A percentile compares a stretch with the other conserved stretches of the same genome.
phyloP scores from a whole-genome alignment of 495 filamentous ascomycete genomes.

The Aspergillus kassunensis region DNA sequence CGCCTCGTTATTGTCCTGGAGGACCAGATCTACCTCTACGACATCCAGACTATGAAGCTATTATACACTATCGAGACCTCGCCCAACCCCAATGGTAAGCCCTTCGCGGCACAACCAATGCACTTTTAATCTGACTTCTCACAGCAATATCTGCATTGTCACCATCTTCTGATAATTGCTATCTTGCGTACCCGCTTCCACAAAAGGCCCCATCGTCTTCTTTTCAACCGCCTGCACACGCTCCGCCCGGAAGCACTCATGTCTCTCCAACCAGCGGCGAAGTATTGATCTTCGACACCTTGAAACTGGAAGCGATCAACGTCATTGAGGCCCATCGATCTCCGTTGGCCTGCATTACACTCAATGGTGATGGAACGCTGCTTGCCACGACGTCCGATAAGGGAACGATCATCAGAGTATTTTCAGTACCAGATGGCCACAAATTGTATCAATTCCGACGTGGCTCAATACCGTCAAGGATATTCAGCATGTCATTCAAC shows the following conservation, averaged over 20 bases:
- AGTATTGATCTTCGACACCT: slow-evolving; percentile 84
- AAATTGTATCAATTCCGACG: slow-evolving; percentile 94
- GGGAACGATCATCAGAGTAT: slow-evolving; percentile 94
- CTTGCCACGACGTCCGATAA: slow-evolving; percentile 95
- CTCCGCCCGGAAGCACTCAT: slow-evolving; percentile 69
- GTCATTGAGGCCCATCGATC: slow-evolving; percentile 90
- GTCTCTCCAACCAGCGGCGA: slow-evolving; percentile 85
- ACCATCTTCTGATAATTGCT: slow-evolving; percentile 92
- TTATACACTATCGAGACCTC: slow-evolving; percentile 87
- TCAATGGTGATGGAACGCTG: slow-evolving; percentile 90
- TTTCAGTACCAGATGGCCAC: slow-evolving; percentile 80
- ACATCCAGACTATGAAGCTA: slow-evolving; percentile 96
- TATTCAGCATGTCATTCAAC: slow-evolving; percentile 99
- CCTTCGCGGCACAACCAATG: background rate
- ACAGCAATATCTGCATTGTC: slow-evolving; percentile 87
- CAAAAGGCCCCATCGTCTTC: slow-evolving; percentile 64
- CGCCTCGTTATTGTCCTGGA: slow-evolving; percentile 89
- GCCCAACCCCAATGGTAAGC: slow-evolving; percentile 75
- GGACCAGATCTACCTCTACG: slow-evolving; percentile 94
- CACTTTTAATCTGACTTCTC: slow-evolving; percentile 10
- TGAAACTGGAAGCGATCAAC: slow-evolving; percentile 84
- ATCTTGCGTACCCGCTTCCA: slow-evolving; percentile 89
- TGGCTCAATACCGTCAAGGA: slow-evolving; percentile 88
- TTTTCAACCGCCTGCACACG: slow-evolving; percentile 70
- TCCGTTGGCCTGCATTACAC: slow-evolving; percentile 81